These are phyloP conservation scores for Haematococcus sp. DNA, from an alignment of 139 green algal species.

Conservation along the genomic window DNA sequence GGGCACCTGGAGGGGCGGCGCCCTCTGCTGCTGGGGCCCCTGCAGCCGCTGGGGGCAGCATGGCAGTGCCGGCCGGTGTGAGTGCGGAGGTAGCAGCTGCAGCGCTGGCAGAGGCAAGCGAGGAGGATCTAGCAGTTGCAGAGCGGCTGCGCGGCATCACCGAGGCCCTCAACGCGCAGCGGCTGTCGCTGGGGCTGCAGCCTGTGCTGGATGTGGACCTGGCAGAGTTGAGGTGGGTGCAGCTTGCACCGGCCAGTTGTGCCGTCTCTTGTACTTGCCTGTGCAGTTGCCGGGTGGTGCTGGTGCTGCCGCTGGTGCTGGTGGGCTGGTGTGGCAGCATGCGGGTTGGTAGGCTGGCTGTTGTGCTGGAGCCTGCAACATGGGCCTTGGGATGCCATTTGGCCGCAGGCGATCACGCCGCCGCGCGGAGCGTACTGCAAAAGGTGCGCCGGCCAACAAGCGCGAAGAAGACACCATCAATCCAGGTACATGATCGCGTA, in stretches of 20 bases:
- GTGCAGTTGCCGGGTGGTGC: no score
- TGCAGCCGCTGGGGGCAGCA: not conserved
- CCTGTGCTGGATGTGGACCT: not conserved
- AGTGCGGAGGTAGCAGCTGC: not conserved
- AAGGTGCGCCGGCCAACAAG: no score
- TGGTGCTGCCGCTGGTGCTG: no score
- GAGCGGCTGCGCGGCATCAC: not conserved
- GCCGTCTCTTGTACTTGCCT: no score
- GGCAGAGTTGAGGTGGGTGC: constrained; percentile 2
- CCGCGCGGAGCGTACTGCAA: not conserved
- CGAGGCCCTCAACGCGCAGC: not conserved
- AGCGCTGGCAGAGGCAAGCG: not conserved
- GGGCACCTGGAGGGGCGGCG: not conserved
- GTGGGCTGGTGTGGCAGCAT: no score
- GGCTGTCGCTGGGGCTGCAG: constrained; percentile 4
- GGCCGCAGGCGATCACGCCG: not conserved
- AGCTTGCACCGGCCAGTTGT: no score
- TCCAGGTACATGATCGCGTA: no score
- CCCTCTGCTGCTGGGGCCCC: not conserved
- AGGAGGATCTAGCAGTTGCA: not conserved
- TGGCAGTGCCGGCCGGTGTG: not conserved
- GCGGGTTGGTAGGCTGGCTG: no score
- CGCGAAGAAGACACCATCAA: no score
- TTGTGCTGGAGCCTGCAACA: no score
- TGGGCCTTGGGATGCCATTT: no score